Evolutionary conservation across 2,329 filamentous ascomycete species (phyloP).

Genomic region (Arthrinium puccinioides): DNA sequence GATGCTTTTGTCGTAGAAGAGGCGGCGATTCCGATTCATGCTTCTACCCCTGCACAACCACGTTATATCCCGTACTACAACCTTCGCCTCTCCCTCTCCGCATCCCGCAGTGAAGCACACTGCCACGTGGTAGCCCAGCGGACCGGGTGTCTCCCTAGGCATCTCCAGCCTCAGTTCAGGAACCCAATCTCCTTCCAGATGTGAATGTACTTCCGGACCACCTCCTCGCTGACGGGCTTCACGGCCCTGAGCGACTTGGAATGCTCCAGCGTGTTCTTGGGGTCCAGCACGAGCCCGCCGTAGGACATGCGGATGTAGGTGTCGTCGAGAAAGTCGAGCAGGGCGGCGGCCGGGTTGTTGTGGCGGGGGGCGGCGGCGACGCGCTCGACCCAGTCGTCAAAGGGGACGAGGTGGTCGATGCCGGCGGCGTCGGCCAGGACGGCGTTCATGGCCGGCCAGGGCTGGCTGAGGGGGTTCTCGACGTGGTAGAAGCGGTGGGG

Average conservation of each 20-base stretch:
- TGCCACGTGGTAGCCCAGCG: too few relatives aligned
- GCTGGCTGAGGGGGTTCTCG: conserved; percentile 12
- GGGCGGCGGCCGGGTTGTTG: conserved; percentile 18
- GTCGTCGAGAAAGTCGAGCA: conserved; percentile 21
- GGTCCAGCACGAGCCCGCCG: conserved; percentile 20
- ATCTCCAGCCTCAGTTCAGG: conserved; percentile 6
- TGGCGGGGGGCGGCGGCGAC: conserved; percentile 13
- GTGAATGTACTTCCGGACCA: conserved; percentile 12
- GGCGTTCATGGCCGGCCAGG: conserved; percentile 16
- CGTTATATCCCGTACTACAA: too few relatives aligned
- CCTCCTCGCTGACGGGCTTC: conserved; percentile 12
- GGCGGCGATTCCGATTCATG: too few relatives aligned
- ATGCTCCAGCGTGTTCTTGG: conserved; percentile 15
- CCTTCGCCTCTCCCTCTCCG: too few relatives aligned
- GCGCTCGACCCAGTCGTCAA: conserved; percentile 18
- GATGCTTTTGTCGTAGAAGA: too few relatives aligned
- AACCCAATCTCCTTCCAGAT: conserved; percentile 17
- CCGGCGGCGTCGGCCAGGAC: conserved; percentile 14
- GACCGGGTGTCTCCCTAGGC: too few relatives aligned
- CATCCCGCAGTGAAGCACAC: too few relatives aligned
- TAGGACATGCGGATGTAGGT: conserved; percentile 22
- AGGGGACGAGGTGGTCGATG: conserved; percentile 17
- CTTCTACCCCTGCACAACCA: too few relatives aligned
- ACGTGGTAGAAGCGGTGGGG: conserved; percentile 13
- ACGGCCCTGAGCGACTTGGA: conserved; percentile 13